These are phyloP conservation scores for Entomortierella lignicola DNA, from an alignment of 192 early-diverging fungal species.

Conservation along the genomic window DNA sequence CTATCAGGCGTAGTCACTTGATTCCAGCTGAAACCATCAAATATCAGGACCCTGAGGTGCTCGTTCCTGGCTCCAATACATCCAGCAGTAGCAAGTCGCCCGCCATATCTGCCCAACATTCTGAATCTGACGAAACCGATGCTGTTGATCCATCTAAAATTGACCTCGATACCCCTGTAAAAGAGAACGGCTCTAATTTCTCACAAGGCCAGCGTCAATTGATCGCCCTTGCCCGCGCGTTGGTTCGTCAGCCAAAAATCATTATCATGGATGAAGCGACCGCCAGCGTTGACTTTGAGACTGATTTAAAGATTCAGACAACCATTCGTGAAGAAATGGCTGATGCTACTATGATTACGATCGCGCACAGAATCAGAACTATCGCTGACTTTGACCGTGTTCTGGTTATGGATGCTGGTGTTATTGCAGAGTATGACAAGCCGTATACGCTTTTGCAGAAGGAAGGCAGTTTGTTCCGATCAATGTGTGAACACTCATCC, in stretches of 20 bases:
- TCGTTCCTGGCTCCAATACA: not conserved
- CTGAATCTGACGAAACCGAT: constrained; percentile 7
- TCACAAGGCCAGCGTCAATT: constrained; percentile 81
- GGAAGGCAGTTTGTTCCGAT: constrained; percentile 70
- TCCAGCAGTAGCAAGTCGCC: constrained; percentile 1
- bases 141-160: constrained; percentile 40
- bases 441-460: constrained; percentile 75
- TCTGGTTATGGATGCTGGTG: constrained; percentile 78
- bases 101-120: constrained; percentile 15
- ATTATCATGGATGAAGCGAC: constrained; percentile 93
- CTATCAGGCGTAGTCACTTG: constrained; percentile 80
- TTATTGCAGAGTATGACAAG: constrained; percentile 84
- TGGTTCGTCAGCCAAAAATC: constrained; percentile 70
- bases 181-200: constrained; percentile 82
- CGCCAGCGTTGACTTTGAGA: constrained; percentile 87
- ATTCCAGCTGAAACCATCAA: constrained; percentile 37
- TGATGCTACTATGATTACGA: constrained; percentile 80
- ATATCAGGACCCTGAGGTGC: not conserved
- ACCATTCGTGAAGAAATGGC: constrained; percentile 84
- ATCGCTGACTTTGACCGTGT: constrained; percentile 80
- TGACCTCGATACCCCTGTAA: constrained; percentile 76
- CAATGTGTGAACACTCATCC: constrained; percentile 86
- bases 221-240: constrained; percentile 75
- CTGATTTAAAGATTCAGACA: constrained; percentile 85
- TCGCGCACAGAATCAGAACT: constrained; percentile 89